Evolutionary conservation across 805 yeast genomes (phyloP), one percentile per base, ranked within the genome.

Genomic region (Kuraishia piskuri): DNA sequence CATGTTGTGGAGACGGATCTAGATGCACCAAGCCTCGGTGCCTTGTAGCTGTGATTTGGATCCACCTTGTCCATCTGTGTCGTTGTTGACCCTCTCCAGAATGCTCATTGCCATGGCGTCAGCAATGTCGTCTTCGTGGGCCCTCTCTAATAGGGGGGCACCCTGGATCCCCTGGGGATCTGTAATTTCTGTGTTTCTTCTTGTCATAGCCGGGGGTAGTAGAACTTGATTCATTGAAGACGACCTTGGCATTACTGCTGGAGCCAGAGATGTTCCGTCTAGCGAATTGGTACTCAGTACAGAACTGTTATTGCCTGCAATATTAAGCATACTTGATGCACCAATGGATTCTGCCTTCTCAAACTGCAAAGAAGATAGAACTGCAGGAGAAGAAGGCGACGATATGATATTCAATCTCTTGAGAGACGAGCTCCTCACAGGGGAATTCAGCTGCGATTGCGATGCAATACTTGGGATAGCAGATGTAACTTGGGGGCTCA

Each of bases 31-130:
- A 31, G 40, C 40, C 40, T 31, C 40, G 8, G 40, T 31, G 40
- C 40, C 40, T 31, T 31, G 40, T 12, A 31, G 40, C 17, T 31
- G 8, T n/a, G 40, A 31, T 4, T 10, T 31, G 4, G 7, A 3
- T 10, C 14, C 17, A 3, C 40, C 40, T 8, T 12, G 3, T 31
- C 40, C 40, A 8, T 31, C 40, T 31, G 40, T 31, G 14, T 50
- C 52, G 21, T 9, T 17, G 44, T 50, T 40, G 49, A 57, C 56
- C 25, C 52, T 53, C 37, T 55, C 59, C 49, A 57, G 50, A 26
- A 57, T 57, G 36, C 56, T 53, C 40, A 53, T 55, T 22, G 57
- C 57, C 59, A 57, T 55, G 2, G 59, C 59, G 46, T 57, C 59
- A 9, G 59, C 59, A 19, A 55, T 19, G 19, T 51, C 57, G 48